phyloP scores from a whole-genome alignment of 257 asterid species.

The Solanum paucissectum region DNA sequence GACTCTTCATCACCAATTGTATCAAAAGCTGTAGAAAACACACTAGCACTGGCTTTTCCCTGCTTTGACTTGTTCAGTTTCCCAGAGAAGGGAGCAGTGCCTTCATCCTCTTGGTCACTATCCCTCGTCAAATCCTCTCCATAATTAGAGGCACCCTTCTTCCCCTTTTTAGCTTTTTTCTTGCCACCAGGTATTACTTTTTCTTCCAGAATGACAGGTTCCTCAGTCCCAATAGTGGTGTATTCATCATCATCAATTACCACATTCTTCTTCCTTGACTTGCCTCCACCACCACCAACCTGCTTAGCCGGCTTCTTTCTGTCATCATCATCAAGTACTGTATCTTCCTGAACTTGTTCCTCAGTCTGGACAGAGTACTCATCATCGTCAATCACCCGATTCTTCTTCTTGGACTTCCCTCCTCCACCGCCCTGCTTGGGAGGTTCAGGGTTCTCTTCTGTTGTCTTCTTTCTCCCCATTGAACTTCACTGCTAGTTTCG shows the following conservation, averaged over 20 bases:
- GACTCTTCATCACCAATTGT: slow-evolving; percentile 22
- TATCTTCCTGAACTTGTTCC: slow-evolving; percentile 51
- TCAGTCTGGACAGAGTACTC: slow-evolving; percentile 64
- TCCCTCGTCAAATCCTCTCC: slow-evolving; percentile 24
- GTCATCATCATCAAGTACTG: slow-evolving; percentile 11
- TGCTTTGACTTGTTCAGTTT: slow-evolving; percentile 30
- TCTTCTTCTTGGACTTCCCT: slow-evolving; percentile 75
- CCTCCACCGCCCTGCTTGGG: slow-evolving; percentile 19
- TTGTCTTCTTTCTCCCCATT: slow-evolving; percentile 81
- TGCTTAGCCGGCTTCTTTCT: slow-evolving; percentile 12
- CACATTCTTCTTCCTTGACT: slow-evolving; percentile 42
- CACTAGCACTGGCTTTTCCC: slow-evolving; percentile 20
- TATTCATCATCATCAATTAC: slow-evolving; percentile 52
- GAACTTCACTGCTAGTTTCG: slow-evolving; percentile 7
- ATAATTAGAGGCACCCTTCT: slow-evolving; percentile 41
- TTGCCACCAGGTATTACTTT: slow-evolving; percentile 40
- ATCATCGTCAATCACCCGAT: slow-evolving; percentile 51
- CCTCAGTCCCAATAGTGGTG: slow-evolving; percentile 44
- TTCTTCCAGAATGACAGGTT: slow-evolving; percentile 27
- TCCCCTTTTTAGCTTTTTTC: slow-evolving; percentile 60
- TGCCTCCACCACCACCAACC: slow-evolving; percentile 29
- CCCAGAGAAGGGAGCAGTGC: slow-evolving; percentile 12
- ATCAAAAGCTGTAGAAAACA: slow-evolving; percentile 13
- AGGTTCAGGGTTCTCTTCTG: slow-evolving; percentile 26
- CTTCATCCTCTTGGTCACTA: slow-evolving; percentile 14